Base-by-base conservation (phyloP, 164 flowering plant species). In the Cinnamomum chago region DNA sequence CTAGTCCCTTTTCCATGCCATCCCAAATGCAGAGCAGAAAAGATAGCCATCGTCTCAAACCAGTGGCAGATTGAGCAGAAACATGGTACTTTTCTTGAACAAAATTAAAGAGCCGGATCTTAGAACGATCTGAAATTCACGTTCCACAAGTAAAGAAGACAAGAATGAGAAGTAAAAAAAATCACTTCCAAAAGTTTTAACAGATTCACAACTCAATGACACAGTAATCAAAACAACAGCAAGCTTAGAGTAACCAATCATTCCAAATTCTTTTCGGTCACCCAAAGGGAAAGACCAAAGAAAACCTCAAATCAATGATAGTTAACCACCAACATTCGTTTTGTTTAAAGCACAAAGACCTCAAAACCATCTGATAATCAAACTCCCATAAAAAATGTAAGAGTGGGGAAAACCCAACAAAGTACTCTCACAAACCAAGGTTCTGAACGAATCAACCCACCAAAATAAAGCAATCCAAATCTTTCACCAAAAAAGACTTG, bases 41-140 rank as follows among this genome's bases (percentile, higher is more conserved):
- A 51, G 64, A 30, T 52, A 20, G 6, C 25, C 27, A 55, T 55
- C 70, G 12, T 22, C 47, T 25, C 11, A 18, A 70, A 70, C 35
- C 71, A 33, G 35, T 17, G 5, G 50, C 24, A 64, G 62, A 71
- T 65, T 50, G 12, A 65, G 22, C 20, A 71, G 50, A 60, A 58
- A 55, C 73, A 71, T 66, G n/a, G 70, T 24, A 62, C 22, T 70
- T 23, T 30, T 30, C 24, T 28, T 65, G 18, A 47, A 60, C 50
- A n/a, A 68, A 47, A 15, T 23, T 12, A 47, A 40, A n/a, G 33
- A n/a, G 23, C 25, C 52, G n/a, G n/a, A 47, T 40, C 55, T 30
- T 15, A 67, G 13, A 67, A 67, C 24, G 24, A 68, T 40, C 28
- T 68, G 14, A 68, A 40, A 50, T 10, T 68, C 20, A 68, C 7